Conservation (phyloP, 345 rosid species). For the Physaria fendleri region DNA sequence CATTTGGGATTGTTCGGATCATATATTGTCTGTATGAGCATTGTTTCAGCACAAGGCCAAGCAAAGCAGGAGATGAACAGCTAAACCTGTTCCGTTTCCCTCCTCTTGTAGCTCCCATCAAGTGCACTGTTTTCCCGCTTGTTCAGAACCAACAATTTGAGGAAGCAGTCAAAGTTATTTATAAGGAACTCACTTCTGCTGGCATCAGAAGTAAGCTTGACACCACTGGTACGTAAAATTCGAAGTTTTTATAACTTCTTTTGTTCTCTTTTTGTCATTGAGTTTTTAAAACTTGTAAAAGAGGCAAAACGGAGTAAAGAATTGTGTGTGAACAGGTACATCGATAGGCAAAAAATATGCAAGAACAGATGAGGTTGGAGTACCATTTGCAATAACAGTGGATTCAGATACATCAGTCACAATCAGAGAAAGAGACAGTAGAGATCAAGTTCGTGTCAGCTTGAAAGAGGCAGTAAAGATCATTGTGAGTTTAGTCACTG, state of each 20-base stretch:
- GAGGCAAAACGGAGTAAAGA: not conserved
- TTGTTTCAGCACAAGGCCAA: not conserved
- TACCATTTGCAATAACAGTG: conserved; percentile 89
- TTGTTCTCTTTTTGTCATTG: no score
- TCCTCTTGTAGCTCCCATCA: not conserved
- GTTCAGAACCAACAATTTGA: not conserved
- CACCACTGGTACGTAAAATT: not conserved
- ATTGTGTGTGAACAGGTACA: conserved; percentile 48
- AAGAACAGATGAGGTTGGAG: conserved; percentile 90
- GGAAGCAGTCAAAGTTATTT: not conserved
- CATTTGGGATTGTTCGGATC: not conserved
- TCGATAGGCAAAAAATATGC: conserved; percentile 94
- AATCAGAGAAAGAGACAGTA: conserved; percentile 88
- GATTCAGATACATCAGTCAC: conserved; percentile 66
- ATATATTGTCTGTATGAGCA: not conserved
- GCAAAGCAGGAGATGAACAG: not conserved
- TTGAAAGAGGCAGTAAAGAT: conserved; percentile 61
- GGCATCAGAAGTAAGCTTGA: not conserved
- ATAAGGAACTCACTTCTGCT: not conserved
- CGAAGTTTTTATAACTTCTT: no score
- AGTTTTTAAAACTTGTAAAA: not conserved
- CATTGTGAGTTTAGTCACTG: conserved; percentile 53
- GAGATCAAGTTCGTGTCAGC: conserved; percentile 72
- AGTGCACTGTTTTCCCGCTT: not conserved
- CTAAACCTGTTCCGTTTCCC: not conserved